phyloP scores from a whole-genome alignment of 177 flowering plant species.

The Vitis hybrid region DNA sequence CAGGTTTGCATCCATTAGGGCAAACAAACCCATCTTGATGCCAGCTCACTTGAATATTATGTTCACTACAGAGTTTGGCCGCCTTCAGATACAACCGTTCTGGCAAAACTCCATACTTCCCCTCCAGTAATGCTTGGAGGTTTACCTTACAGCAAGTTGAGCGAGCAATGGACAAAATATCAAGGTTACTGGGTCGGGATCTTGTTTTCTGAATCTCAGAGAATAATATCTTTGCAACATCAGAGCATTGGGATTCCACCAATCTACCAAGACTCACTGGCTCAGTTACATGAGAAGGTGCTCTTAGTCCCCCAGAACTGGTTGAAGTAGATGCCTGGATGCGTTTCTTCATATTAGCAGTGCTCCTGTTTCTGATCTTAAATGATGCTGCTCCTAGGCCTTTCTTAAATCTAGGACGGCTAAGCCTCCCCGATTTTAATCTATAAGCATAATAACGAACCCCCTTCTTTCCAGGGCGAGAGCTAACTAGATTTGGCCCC shows the following conservation, averaged over 20 bases:
- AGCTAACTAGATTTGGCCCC: slow-evolving; percentile 45
- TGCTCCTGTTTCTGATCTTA: slow-evolving; percentile 56
- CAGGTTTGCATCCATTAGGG: slow-evolving; percentile 72
- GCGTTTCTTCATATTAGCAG: slow-evolving; percentile 51
- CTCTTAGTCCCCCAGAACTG: slow-evolving; percentile 19
- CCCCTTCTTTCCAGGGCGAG: slow-evolving; percentile 54
- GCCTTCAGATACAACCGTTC: slow-evolving; percentile 79
- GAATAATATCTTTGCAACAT: slow-evolving; percentile 63
- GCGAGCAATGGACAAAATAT: slow-evolving; percentile 76
- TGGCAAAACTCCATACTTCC: slow-evolving; percentile 68
- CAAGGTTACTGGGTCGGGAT: slow-evolving; percentile 69
- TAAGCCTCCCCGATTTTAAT: slow-evolving; percentile 70
- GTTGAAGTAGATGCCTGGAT: slow-evolving; percentile 49
- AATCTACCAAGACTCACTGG: slow-evolving; percentile 47
- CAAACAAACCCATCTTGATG: slow-evolving; percentile 80
- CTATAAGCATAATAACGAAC: slow-evolving; percentile 52
- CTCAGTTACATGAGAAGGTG: slow-evolving; percentile 42
- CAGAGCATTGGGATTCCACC: slow-evolving; percentile 65
- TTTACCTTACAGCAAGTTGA: slow-evolving; percentile 73
- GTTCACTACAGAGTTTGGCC: slow-evolving; percentile 92
- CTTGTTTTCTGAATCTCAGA: slow-evolving; percentile 72
- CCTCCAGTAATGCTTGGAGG: slow-evolving; percentile 61
- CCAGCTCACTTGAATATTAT: slow-evolving; percentile 70
- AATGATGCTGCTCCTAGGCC: slow-evolving; percentile 55
- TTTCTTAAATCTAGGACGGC: slow-evolving; percentile 61